Base-by-base conservation (phyloP, 2,329 filamentous ascomycete species). In the Ophiostoma pallidulum region DNA sequence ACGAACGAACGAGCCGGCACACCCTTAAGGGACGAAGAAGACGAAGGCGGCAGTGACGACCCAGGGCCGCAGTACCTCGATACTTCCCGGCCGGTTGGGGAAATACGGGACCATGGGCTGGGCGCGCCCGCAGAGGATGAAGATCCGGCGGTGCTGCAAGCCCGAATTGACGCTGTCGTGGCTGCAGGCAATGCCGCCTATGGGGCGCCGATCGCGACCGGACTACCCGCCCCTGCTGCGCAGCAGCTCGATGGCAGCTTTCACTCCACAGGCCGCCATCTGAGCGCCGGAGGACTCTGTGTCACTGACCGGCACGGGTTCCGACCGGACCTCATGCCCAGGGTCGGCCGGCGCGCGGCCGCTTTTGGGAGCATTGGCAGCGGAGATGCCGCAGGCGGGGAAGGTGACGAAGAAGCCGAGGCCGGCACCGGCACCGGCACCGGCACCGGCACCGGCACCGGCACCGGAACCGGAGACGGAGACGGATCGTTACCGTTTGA, bases 51-150 rank as follows among this genome's bases (percentile, higher is more conserved):
- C 1, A 45, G 47, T 8, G 49, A 50, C 37, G 49, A 53, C 28
- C 41, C 52, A 19, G 58, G 51, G 47, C 60, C 62, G 33, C 65
- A 59, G 31, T 62, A 60, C 36, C 44, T 61, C 28, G 60, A 62
- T 45, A 60, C 60, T 2, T 64, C 60, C 40, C 65, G 60, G 20
- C 58, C 65, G 50, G 52, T 58, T 38, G 54, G 59, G 48, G 43
- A 47, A 37, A 22, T 52, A 10, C 49, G 52, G 9, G 32, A 49
- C 19, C 44, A 49, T 20, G 24, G 43, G 20, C 12, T 24, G 29
- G 19, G 35, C 6, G 16, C 2, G 35, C 18, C 35, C n/a, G 35
- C 36, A 18, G 38, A 39, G n/a, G 45, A 22, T 13, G 53, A 57
- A 16, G 49, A 52, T 4, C 38, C 57, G 6, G 45, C 41, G 1